Evolutionary conservation across 1,139 yeast species (phyloP), one percentile per base, ranked within the genome.

Genomic region (Ogataea hybrid): DNA sequence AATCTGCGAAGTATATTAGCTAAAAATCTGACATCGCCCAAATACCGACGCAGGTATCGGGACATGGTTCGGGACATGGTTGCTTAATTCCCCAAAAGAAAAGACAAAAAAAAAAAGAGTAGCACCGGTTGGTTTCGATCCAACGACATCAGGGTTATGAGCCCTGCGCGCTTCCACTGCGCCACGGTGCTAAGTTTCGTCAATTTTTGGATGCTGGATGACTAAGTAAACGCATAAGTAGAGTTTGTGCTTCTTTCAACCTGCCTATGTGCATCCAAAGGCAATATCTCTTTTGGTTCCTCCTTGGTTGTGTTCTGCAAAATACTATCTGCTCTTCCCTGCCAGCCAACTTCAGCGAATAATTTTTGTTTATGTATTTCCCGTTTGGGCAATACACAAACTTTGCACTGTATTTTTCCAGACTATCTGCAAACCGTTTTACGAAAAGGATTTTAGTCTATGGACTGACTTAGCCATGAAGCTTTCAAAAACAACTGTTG

Each of bases 111-210:
- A 3, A n/a, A 5, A 17, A 17, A 17, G 18, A 17, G 37, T 86
- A 87, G 96, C 96, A 94, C 85, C 85, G 92, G 94, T 81, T 75
- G 90, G 96, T 88, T 86, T 88, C 96, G 96, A 88, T 88, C 96
- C 94, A 75, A 81, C 94, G 96, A 86, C 96, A 84, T 87, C 95
- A 86, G 96, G 96, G 96, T 88, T 88, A 88, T 87, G 65, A 61
- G 65, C 65, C 64, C 95, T 84, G 95, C 95, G 94, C 95, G 95
- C 95, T 86, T 84, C 95, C 95, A 81, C 95, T 86, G 95, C 95
- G 95, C 94, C 94, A 85, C 89, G 80, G 81, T 85, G 87, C 86
- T 69, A 5, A 16, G 21, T 22, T 37, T 27, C 11, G 16, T 7
- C 9, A 7, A 25, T n/a, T 27, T 12, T 22, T 27, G 10, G n/a